A percentile compares a stretch with the other conserved stretches of the same genome.
These are phyloP conservation scores for Alternaria panax DNA, from an alignment of 2,329 filamentous ascomycete genomes.

Conservation along the genomic window DNA sequence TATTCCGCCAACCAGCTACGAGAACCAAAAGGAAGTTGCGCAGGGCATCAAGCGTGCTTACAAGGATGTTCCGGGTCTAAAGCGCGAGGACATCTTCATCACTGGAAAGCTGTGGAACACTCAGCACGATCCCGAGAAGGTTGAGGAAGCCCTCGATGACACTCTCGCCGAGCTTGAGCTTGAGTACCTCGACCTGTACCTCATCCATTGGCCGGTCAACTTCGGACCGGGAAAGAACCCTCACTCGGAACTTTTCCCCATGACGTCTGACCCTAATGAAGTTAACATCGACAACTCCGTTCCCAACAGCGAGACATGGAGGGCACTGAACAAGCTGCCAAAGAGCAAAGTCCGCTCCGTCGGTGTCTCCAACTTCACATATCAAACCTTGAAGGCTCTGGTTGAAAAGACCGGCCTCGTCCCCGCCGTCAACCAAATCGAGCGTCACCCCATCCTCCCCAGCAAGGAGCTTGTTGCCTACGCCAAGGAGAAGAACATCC, in stretches of 20 bases:
- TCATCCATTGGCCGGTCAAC: conserved; percentile 87
- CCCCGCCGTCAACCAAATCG: conserved; percentile 43
- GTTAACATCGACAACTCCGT: conserved; percentile 45
- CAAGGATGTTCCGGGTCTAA: conserved; percentile 35
- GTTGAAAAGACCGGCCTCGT: conserved; percentile 56
- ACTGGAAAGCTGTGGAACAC: conserved; percentile 93
- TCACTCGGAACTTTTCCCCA: conserved; percentile 40
- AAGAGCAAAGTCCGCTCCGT: conserved; percentile 48
- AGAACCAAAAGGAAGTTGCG: conserved; percentile 44
- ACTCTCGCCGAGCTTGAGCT: conserved; percentile 79
- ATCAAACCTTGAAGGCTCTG: conserved; percentile 58
- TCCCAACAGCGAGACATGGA: conserved; percentile 42
- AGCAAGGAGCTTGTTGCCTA: conserved; percentile 41
- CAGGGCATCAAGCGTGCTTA: conserved; percentile 41
- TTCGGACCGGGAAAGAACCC: conserved; percentile 64
- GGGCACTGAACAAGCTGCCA: conserved; percentile 50
- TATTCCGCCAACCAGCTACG: conserved; percentile 42
- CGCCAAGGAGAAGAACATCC: conserved; percentile 42
- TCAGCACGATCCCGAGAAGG: conserved; percentile 76
- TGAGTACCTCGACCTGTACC: conserved; percentile 89
- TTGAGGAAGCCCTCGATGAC: conserved; percentile 75
- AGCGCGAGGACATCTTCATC: conserved; percentile 44
- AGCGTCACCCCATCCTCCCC: conserved; percentile 41
- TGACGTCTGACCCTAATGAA: conserved; percentile 63
- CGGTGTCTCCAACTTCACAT: conserved; percentile 44